Evolutionary conservation across 108 stramenopile species (phyloP).

Genomic region (Cyclotella sp.): DNA sequence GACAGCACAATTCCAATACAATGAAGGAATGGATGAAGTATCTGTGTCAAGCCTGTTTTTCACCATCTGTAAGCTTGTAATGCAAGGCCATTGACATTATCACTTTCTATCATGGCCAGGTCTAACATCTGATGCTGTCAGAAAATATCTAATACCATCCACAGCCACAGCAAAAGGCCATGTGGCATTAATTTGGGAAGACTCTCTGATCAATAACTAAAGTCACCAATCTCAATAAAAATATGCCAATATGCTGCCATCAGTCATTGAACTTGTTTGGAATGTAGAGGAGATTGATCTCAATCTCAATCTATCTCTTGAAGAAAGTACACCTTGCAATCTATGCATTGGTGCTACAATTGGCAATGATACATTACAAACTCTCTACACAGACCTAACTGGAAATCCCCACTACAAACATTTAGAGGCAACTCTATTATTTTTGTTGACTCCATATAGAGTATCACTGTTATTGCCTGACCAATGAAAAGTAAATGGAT

Average conservation of each 20-base stretch:
- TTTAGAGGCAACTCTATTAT: background rate
- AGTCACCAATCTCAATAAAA: background rate
- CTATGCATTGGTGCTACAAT: background rate
- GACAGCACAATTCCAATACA: background rate
- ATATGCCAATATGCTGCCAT: background rate
- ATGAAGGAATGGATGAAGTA: background rate
- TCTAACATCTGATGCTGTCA: background rate
- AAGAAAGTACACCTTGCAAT: background rate
- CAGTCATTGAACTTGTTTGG: background rate
- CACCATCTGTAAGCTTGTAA: too few relatives aligned
- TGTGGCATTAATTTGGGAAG: background rate
- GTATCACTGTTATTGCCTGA: background rate
- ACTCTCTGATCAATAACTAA: background rate
- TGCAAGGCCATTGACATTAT: background rate
- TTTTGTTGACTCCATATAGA: background rate
- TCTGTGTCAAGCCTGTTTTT: background rate
- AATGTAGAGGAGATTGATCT: background rate
- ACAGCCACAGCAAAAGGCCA: conserved; percentile 3
- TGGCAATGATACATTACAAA: background rate
- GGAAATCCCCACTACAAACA: conserved; percentile 6
- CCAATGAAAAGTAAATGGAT: background rate
- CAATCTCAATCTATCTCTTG: background rate
- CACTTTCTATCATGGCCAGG: background rate
- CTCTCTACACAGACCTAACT: background rate
- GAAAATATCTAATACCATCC: background rate